Percentiles rank a stretch among this genome's conserved stretches.
Evolutionary conservation across 495 filamentous ascomycete genomes (phyloP).

Genomic region (Neurospora sp.): DNA sequence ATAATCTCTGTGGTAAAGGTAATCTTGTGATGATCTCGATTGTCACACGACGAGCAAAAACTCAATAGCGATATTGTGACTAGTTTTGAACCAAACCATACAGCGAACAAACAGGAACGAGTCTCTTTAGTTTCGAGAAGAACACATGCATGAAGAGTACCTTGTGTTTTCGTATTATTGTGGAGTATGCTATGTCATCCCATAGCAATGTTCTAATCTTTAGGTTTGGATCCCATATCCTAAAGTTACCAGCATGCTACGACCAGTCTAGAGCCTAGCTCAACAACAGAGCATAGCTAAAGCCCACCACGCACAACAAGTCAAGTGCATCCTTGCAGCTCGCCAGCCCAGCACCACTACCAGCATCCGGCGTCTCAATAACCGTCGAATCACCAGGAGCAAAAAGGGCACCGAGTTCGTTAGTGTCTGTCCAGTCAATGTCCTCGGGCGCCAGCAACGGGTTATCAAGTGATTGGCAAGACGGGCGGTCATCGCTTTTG

Average conservation of each 20-base stretch:
- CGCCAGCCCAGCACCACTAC: slow-evolving; percentile 19
- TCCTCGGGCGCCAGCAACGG: slow-evolving; percentile 30
- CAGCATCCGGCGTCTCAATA: slow-evolving; percentile 23
- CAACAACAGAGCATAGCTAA: slow-evolving; percentile 1
- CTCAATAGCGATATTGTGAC: not conserved
- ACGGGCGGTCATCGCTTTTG: slow-evolving; percentile 24
- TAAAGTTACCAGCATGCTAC: not conserved
- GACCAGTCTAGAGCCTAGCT: not conserved
- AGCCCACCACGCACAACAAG: slow-evolving; percentile 5
- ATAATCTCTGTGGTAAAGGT: not conserved
- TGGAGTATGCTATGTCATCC: too few relatives aligned
- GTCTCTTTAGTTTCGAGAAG: too few relatives aligned
- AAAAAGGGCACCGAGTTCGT: slow-evolving; percentile 31
- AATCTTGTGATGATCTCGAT: not conserved
- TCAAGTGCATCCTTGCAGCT: slow-evolving; percentile 2
- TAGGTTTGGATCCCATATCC: not conserved
- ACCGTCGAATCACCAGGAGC: slow-evolving; percentile 34
- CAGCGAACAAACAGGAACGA: too few relatives aligned
- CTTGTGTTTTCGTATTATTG: too few relatives aligned
- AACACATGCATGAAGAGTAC: too few relatives aligned
- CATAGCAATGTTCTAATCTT: not conserved
- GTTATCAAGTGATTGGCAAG: slow-evolving; percentile 39
- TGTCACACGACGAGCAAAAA: not conserved
- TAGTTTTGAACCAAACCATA: too few relatives aligned
- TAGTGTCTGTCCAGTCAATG: slow-evolving; percentile 22